phyloP scores from a whole-genome alignment of 83 land plant species.

The Thuja plicata region DNA sequence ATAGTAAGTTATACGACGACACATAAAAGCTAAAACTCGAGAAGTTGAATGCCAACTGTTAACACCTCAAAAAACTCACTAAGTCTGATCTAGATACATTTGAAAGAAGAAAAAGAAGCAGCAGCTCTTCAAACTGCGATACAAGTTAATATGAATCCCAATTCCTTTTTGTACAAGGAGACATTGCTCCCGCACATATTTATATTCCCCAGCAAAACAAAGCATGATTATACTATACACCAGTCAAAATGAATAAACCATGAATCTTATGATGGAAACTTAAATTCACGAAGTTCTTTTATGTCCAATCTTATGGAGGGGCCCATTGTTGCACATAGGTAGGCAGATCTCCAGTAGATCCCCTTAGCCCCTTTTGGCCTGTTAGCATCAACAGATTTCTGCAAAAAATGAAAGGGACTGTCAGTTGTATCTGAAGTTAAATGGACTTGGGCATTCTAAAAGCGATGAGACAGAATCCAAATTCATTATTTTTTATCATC shows the following conservation, averaged over 20 bases:
- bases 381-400: slow-evolving; percentile 95
- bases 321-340: slow-evolving; percentile 93
- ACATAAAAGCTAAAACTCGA: neutral
- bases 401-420: slow-evolving; percentile 11
- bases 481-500: neutral
- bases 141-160: neutral
- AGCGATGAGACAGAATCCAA: neutral
- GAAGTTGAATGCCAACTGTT: neutral
- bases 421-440: neutral
- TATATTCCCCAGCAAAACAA: neutral
- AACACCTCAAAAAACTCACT: neutral
- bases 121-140: neutral
- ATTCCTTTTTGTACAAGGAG: neutral
- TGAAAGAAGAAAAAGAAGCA: neutral
- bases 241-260: neutral
- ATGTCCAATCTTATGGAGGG: slow-evolving; percentile 80
- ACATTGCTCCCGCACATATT: neutral
- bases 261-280: slow-evolving; percentile 30
- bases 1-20: neutral
- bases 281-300: slow-evolving; percentile 83
- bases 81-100: neutral
- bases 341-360: slow-evolving; percentile 91
- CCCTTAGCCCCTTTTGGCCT: slow-evolving; percentile 96
- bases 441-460: neutral
- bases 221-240: neutral